phyloP scores from a whole-genome alignment of 352 stramenopile species.

The Globisporangium spinosum region DNA sequence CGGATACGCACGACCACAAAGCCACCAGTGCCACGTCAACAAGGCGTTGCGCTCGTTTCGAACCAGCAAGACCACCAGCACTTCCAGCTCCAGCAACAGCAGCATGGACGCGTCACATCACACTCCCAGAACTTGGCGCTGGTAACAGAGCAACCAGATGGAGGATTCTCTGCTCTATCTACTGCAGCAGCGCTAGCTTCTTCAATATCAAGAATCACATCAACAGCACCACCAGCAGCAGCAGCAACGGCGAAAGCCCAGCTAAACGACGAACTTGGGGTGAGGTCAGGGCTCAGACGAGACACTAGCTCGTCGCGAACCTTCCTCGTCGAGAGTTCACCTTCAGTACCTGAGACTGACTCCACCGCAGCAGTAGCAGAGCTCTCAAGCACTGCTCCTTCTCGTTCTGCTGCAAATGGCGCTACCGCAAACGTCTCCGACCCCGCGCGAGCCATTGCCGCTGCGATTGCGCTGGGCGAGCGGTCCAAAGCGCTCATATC shows the following conservation, averaged over 20 bases:
- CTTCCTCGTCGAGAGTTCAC: neutral
- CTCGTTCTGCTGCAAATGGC: neutral
- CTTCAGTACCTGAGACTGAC: neutral
- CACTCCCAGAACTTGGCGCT: neutral
- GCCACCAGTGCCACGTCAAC: slow-evolving; percentile 50
- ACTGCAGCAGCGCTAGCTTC: neutral
- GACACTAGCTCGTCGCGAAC: neutral
- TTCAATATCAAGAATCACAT: neutral
- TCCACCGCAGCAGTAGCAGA: neutral
- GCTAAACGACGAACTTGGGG: neutral
- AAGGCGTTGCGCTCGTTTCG: neutral
- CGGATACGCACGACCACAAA: slow-evolving; percentile 50
- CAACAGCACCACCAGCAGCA: neutral
- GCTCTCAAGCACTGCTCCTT: neutral
- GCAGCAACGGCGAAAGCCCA: neutral
- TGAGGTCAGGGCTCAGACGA: neutral
- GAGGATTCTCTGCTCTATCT: neutral
- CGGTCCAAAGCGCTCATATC: slow-evolving; percentile 42
- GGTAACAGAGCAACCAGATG: neutral
- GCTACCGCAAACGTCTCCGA: neutral
- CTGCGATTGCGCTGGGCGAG: slow-evolving; percentile 32
- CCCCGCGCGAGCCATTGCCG: slow-evolving; percentile 24
- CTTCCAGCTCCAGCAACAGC: neutral
- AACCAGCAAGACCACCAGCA: slow-evolving; percentile 15
- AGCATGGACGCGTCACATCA: neutral